phyloP scores from a whole-genome alignment of 257 asterid genomes.

The Salvia hispanica region DNA sequence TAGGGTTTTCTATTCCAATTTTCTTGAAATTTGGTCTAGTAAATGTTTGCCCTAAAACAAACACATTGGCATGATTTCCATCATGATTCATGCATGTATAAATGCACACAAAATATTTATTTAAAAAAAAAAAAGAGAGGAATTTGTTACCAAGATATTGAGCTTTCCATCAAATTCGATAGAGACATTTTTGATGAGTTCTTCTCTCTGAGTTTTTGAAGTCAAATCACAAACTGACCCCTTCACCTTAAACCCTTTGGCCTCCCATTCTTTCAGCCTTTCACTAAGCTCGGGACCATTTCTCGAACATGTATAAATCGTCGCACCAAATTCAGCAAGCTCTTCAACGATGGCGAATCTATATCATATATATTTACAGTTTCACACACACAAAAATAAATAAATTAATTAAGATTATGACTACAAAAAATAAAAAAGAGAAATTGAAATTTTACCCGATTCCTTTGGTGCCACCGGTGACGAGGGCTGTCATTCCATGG shows the following conservation, averaged over 20 bases:
- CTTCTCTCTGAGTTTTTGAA: slow-evolving; percentile 43
- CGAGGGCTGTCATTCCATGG: slow-evolving; percentile 57
- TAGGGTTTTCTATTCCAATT: background rate
- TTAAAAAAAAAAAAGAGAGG: background rate
- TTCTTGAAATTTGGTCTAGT: background rate
- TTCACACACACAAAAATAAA: background rate
- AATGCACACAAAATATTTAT: background rate
- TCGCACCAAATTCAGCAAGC: slow-evolving; percentile 69
- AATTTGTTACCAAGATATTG: slow-evolving; percentile 47
- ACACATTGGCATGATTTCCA: background rate
- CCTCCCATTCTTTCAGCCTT: slow-evolving; percentile 59
- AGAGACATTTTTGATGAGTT: slow-evolving; percentile 52
- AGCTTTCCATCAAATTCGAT: slow-evolving; percentile 58
- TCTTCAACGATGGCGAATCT: slow-evolving; percentile 71
- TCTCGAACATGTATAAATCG: slow-evolving; percentile 62
- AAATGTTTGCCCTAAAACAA: background rate
- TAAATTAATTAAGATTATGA: background rate
- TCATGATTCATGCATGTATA: background rate
- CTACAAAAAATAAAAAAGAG: background rate
- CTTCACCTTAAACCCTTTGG: slow-evolving; percentile 58
- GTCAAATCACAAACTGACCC: slow-evolving; percentile 58
- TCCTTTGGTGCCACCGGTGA: slow-evolving; percentile 65
- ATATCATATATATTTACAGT: background rate
- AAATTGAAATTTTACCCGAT: slow-evolving; percentile 39
- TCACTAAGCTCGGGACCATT: slow-evolving; percentile 43